These are phyloP conservation scores for Penicillium egyptiacum DNA, from an alignment of 495 filamentous ascomycete genomes.

Conservation along the genomic window DNA sequence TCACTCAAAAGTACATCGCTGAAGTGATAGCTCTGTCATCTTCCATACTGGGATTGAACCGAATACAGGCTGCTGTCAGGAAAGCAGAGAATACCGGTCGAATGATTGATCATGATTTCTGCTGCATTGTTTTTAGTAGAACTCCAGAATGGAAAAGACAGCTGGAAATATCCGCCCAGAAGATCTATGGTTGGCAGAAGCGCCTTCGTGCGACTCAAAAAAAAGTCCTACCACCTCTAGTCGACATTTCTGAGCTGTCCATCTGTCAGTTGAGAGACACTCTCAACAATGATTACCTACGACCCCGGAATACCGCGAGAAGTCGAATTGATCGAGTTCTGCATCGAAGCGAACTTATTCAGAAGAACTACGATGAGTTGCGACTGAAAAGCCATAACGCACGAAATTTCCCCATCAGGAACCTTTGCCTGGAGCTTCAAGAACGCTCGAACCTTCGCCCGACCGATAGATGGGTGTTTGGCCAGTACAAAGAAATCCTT, in stretches of 20 bases:
- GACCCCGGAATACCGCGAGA: slow-evolving; percentile 25
- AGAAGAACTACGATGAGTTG: background rate
- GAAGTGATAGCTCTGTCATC: slow-evolving; percentile 2
- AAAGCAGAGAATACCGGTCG: background rate
- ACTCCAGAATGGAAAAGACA: slow-evolving; percentile 4
- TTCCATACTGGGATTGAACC: slow-evolving; percentile 2
- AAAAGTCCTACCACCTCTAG: background rate
- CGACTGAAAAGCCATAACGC: background rate
- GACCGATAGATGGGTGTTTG: background rate
- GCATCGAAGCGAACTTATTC: background rate
- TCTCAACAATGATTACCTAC: slow-evolving; percentile 16
- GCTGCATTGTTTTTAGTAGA: slow-evolving; percentile 12
- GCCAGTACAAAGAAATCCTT: background rate
- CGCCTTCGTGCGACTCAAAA: background rate
- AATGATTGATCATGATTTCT: slow-evolving; percentile 22
- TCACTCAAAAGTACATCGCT: background rate
- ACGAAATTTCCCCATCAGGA: background rate
- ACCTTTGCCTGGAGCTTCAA: background rate
- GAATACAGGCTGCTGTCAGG: slow-evolving; percentile 5
- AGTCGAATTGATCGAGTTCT: slow-evolving; percentile 3
- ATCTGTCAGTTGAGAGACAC: background rate
- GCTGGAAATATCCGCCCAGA: background rate
- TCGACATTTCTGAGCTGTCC: background rate
- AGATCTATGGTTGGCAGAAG: background rate
- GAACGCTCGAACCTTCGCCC: background rate